Evolutionary conservation across 352 stramenopile genomes (phyloP).

Genomic region (Pythium sukuiense): DNA sequence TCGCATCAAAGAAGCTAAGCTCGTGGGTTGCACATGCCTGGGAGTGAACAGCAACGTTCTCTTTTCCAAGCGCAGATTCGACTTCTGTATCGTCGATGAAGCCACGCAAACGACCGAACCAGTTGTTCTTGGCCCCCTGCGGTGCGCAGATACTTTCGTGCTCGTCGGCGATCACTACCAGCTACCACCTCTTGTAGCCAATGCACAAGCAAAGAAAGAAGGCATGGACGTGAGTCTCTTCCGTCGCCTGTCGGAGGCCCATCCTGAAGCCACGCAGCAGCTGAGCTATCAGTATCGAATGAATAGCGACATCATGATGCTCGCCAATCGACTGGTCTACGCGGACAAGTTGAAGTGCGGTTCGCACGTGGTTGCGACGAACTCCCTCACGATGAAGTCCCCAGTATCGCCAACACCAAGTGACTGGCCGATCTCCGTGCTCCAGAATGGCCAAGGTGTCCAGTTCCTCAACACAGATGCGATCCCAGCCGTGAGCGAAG

Average conservation of each 20-base stretch:
- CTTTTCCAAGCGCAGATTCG: conserved; percentile 89
- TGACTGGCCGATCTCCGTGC: conserved; percentile 31
- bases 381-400: conserved; percentile 31
- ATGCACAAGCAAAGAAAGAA: conserved; percentile 78
- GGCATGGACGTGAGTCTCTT: conserved; percentile 92
- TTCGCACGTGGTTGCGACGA: conserved; percentile 49
- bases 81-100: conserved; percentile 99
- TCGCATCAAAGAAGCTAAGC: conserved; percentile 44
- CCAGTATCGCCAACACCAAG: neutral
- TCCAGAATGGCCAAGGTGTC: conserved; percentile 56
- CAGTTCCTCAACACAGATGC: conserved; percentile 87
- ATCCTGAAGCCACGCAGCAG: conserved; percentile 88
- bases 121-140: conserved; percentile 91
- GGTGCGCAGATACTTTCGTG: conserved; percentile 93
- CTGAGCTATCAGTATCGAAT: conserved; percentile 99
- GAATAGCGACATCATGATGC: conserved; percentile 94
- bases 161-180: conserved; percentile 98
- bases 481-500: conserved; percentile 17
- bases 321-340: conserved; percentile 95
- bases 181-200: conserved; percentile 95
- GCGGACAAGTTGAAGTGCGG: conserved; percentile 94
- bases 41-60: conserved; percentile 76
- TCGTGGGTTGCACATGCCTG: conserved; percentile 79
- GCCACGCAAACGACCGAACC: conserved; percentile 98
- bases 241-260: conserved; percentile 87